Base-by-base conservation (phyloP, 2,329 filamentous ascomycete species). In the Penicillium brasilianum region DNA sequence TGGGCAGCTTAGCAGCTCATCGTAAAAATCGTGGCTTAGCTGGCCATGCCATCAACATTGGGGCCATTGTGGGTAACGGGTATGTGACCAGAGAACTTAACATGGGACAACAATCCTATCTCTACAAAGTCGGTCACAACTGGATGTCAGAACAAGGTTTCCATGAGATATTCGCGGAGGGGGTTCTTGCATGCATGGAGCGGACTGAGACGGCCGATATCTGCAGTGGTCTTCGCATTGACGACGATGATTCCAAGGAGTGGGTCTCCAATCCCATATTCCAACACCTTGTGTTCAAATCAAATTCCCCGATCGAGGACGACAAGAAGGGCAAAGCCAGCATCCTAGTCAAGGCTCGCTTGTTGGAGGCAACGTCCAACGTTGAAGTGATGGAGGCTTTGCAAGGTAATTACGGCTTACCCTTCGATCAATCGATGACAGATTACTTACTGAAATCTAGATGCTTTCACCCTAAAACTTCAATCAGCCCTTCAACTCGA, bases 131-230 rank as follows among this genome's bases (percentile, higher is more conserved):
- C 11, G 67, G 67, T 16, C 66, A 67, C 55, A 57, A 59, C 3
- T 68, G 60, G 63, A 62, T 76, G 66, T 73, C 71, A 8, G 73
- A 76, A 28, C 63, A 68, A 18, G 75, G 76, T 46, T 70, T 72
- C 53, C 67, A 70, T 34, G 72, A 76, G 49, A 59, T 70, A 3
- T 69, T 77, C 46, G 69, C 70, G 9, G 74, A 77, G 56, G 72
- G 66, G 5, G 68, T 77, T 10, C 57, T 74, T 1, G 62, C 67
- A 4, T 69, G 67, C 34, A 30, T 59, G n/a, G 57, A 66, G 28
- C 51, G 60, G 48, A 60, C 49, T 0, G 51, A 51, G 4, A 56
- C 30, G 4, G 54, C 63, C 9, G 58, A 66, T 9, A 48, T 67
- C 16, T 69, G 61, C 62, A 67, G 66, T 52, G 60, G 61, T 2